A percentile compares a stretch with the other conserved stretches of the same genome.
These are phyloP conservation scores for Diospyros lotus DNA, from an alignment of 148 eudicot species.

Conservation along the genomic window DNA sequence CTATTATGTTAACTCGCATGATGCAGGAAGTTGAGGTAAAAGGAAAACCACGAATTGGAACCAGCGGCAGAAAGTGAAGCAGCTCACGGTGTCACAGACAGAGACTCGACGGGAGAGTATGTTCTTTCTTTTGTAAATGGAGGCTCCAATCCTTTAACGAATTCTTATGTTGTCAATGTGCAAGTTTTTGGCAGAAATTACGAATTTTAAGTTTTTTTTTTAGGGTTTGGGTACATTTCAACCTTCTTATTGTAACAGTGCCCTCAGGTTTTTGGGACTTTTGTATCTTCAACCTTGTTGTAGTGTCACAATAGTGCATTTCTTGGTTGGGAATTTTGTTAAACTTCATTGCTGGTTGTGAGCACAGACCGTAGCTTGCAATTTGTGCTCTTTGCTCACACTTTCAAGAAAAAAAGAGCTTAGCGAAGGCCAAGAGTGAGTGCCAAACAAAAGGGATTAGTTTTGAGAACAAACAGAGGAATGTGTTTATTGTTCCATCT, in stretches of 20 bases:
- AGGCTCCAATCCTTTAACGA: background rate
- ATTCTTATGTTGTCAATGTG: background rate
- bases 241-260: background rate
- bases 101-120: background rate
- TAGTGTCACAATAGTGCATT: no score
- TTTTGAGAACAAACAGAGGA: no score
- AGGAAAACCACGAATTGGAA: constrained; percentile 62
- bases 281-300: no score
- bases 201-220: background rate
- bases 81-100: no score
- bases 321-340: no score
- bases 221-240: background rate
- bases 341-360: no score
- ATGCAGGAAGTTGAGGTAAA: constrained; percentile 85
- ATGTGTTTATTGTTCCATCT: no score
- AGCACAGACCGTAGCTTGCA: no score
- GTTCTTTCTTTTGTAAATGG: constrained; percentile 2
- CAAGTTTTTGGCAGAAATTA: constrained; percentile 3
- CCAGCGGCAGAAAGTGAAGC: constrained; percentile 38
- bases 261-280: background rate
- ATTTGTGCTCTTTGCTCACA: no score
- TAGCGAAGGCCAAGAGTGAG: no score
- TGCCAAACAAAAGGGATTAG: no score
- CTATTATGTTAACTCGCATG: background rate
- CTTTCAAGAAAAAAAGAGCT: no score